Evolutionary conservation across 306 rosid species (phyloP), one percentile per base, ranked within the genome.

Genomic region (Styphnolobium japonicum): DNA sequence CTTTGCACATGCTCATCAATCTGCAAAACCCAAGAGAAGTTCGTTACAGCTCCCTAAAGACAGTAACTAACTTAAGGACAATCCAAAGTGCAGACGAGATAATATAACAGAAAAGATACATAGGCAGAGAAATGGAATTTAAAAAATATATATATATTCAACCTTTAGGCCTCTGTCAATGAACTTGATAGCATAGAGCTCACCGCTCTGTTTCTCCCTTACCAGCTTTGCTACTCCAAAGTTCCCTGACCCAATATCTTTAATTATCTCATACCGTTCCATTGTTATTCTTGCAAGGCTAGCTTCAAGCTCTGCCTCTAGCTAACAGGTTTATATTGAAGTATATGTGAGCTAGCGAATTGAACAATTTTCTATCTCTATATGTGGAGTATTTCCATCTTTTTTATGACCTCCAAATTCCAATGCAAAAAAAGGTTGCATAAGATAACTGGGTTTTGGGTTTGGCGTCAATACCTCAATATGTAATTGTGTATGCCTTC

Each of bases 1-100:
- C 99, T 90, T 82, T 93, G 97, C 18, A 96, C 98, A 67, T 93
- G 98, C 74, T 96, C 97, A 75, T 96, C 96, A 85, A 96, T 96
- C 99, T 96, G 87, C 51, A 72, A 61, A 81, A 55, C 1, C 29
- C 21, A 58, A 62, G 6, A 73, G 9, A 43, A 34, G 21, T 56
- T 21, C 71, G 66, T 56, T 27, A 27, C 31, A 27, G 31, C 3
- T 27, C 31, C 31, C 2, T 1, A 27, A 27, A 27, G 31, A 27
- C 31, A 3, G 31, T 3, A 27, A 27, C 31, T 3, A n/a, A n/a
- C n/a, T n/a, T 64, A 11, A 63, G n/a, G 15, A 48, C 25, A 33
- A 51, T 56, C 52, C 76, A 33, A 66, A 66, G 64, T n/a, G n/a
- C n/a, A n/a, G n/a, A n/a, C n/a, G n/a, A n/a, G n/a, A n/a, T n/a